These are phyloP conservation scores for Eutrema japonicum DNA, from an alignment of 345 rosid genomes.

Conservation along the genomic window DNA sequence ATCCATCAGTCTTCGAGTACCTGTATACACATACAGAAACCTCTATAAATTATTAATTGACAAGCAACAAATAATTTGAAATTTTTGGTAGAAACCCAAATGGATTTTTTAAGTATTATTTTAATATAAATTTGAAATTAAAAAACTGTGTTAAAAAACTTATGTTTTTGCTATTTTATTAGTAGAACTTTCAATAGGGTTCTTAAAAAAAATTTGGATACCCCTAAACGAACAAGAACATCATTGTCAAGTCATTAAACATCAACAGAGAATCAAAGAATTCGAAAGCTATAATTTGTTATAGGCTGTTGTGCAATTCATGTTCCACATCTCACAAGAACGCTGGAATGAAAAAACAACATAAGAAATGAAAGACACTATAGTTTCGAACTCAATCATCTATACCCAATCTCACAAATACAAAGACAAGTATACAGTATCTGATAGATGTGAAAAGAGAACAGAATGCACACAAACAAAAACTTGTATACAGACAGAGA, in stretches of 20 bases:
- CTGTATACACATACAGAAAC: no score
- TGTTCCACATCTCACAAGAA: not conserved
- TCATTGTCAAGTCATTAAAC: not conserved
- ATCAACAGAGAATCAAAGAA: constrained; percentile 19
- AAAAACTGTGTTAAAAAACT: no score
- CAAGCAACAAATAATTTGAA: no score
- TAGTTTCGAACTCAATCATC: constrained; percentile 3
- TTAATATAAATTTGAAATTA: no score
- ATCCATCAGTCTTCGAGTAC: no score
- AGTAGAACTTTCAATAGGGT: no score
- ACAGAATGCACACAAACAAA: not conserved
- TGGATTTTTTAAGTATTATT: no score
- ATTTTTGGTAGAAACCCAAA: no score
- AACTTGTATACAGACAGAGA: not conserved
- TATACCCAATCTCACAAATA: not conserved
- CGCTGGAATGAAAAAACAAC: not conserved
- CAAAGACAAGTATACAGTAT: no score
- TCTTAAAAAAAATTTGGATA: no score
- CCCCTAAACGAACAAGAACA: constrained; percentile 57
- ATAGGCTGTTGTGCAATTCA: not conserved
- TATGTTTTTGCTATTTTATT: no score
- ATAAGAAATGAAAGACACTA: not conserved
- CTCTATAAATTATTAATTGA: no score
- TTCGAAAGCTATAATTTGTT: not conserved
- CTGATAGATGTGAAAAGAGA: not conserved